These are phyloP conservation scores for Paradendryphiella salina DNA, from an alignment of 2,329 filamentous ascomycete species.

Conservation along the genomic window DNA sequence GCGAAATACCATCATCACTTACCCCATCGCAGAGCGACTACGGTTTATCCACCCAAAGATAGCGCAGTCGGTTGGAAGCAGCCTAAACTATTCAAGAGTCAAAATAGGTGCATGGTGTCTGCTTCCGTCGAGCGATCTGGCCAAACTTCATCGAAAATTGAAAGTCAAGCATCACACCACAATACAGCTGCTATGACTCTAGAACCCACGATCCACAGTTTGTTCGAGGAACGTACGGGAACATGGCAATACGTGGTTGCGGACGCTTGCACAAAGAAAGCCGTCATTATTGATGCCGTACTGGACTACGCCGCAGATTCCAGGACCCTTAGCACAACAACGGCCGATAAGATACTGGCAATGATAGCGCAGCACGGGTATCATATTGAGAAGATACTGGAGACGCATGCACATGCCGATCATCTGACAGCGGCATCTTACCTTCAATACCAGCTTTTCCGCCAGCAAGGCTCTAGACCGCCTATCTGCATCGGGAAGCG, in stretches of 20 bases:
- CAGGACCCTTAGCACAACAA: constrained; percentile 52
- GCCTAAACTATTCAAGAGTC: not conserved
- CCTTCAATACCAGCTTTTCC: constrained; percentile 51
- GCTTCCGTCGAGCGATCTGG: not conserved
- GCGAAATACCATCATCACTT: too few species aligned
- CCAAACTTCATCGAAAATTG: not conserved
- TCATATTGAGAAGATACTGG: constrained; percentile 58
- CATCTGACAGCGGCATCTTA: constrained; percentile 64
- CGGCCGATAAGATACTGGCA: constrained; percentile 58
- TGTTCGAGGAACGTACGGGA: constrained; percentile 50
- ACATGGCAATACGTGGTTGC: constrained; percentile 66
- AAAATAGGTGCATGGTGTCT: not conserved
- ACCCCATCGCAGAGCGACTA: too few species aligned
- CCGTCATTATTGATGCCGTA: constrained; percentile 66
- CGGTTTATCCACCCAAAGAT: too few species aligned
- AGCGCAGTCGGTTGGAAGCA: too few species aligned
- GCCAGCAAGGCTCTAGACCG: constrained; percentile 48
- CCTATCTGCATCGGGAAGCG: constrained; percentile 60
- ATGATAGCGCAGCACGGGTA: constrained; percentile 54
- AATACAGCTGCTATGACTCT: not conserved
- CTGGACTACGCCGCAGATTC: constrained; percentile 58
- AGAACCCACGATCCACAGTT: constrained; percentile 23
- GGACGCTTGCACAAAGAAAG: constrained; percentile 54
- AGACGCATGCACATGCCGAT: constrained; percentile 66
- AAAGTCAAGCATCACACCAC: not conserved